Conservation (phyloP, 306 rosid species). For the Malus sieversii region DNA sequence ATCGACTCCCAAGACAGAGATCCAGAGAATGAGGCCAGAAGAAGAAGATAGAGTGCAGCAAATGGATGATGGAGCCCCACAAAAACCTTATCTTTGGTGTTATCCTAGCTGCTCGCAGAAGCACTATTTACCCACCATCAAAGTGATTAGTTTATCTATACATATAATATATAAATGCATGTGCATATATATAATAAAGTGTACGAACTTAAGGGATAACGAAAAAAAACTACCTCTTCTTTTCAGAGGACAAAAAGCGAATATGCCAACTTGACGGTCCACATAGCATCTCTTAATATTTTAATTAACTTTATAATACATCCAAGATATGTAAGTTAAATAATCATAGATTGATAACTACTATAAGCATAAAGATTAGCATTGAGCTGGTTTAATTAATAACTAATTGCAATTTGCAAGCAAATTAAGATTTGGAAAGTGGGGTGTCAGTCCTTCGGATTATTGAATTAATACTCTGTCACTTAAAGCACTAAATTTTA, state of each 20-base stretch:
- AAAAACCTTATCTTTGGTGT: not conserved
- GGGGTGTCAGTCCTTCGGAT: not conserved
- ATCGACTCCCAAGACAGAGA: no score
- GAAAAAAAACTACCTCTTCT: constrained; percentile 4
- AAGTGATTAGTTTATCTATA: not conserved
- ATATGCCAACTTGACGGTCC: constrained; percentile 38
- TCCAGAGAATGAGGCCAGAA: not conserved
- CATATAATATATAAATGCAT: no score
- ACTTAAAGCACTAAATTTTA: no score
- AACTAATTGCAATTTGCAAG: not conserved
- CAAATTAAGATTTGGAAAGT: not conserved
- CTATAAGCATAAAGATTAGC: not conserved
- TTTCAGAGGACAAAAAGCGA: constrained; percentile 26
- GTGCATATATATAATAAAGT: no score
- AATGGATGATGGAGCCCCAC: not conserved
- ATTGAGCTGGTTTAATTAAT: not conserved
- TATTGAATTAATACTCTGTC: no score
- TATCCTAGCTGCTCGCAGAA: not conserved
- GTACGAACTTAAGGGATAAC: constrained; percentile 8
- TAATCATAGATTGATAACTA: not conserved
- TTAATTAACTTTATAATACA: not conserved
- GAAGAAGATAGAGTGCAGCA: not conserved
- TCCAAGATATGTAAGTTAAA: not conserved
- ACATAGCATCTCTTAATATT: not conserved
- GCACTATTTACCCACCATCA: not conserved